phyloP scores from a whole-genome alignment of 75 land plant species.

The Pseudotsuga menziesii region DNA sequence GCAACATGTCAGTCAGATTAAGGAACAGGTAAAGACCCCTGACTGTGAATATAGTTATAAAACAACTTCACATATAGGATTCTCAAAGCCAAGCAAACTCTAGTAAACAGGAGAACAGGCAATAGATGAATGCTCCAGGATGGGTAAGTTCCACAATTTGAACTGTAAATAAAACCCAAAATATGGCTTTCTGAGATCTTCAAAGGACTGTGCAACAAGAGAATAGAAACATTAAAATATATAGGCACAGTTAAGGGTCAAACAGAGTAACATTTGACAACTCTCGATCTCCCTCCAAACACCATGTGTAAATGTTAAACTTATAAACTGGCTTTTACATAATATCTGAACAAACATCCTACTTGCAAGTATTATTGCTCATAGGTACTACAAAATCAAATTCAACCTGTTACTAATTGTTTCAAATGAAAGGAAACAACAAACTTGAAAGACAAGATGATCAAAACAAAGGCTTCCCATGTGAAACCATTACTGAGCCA shows the following conservation, averaged over 20 bases:
- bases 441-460: neutral
- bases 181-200: too few relatives aligned
- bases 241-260: neutral
- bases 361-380: neutral
- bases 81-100: neutral
- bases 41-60: neutral
- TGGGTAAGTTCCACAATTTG: too few relatives aligned
- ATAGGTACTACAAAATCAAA: neutral
- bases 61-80: neutral
- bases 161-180: too few relatives aligned
- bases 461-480: neutral
- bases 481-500: neutral
- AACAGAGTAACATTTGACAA: neutral
- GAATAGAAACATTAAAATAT: neutral
- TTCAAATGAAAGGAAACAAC: neutral
- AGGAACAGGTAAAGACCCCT: neutral
- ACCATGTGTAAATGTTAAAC: conserved; percentile 2
- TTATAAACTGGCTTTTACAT: neutral
- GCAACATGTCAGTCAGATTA: neutral
- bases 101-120: neutral
- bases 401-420: neutral
- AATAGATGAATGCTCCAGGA: neutral
- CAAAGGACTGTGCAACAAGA: too few relatives aligned
- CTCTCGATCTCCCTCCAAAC: neutral
- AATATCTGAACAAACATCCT: neutral